A percentile compares a stretch with the other conserved stretches of the same genome.
phyloP scores from a whole-genome alignment of 768 basidiomycete genomes.

The Lactarius deliciosus region DNA sequence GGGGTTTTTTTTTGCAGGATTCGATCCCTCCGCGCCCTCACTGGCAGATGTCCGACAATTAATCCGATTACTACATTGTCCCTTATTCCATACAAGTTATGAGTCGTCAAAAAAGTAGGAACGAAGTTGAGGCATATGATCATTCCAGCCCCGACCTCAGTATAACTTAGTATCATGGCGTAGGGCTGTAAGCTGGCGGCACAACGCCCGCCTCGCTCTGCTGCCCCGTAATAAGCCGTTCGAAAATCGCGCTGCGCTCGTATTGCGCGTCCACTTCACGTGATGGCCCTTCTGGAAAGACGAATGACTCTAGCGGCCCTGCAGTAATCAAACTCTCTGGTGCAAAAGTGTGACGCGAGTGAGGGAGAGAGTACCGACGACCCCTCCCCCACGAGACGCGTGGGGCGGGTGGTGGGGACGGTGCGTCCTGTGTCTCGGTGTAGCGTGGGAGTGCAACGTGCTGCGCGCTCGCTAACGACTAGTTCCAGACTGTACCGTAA shows the following conservation, averaged over 20 bases:
- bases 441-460: conserved; percentile 17
- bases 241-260: conserved; percentile 50
- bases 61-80: background rate
- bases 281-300: conserved; percentile 6
- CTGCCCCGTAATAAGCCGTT: conserved; percentile 78
- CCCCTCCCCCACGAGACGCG: background rate
- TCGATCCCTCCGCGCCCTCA: background rate
- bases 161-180: background rate
- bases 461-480: conserved; percentile 22
- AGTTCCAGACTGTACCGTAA: background rate
- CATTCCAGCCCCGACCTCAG: background rate
- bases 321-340: background rate
- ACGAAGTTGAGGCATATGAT: background rate
- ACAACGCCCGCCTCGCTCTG: conserved; percentile 79
- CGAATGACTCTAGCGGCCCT: background rate
- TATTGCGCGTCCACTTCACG: conserved; percentile 42
- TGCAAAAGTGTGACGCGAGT: background rate
- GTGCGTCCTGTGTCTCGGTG: conserved; percentile 7
- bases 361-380: background rate
- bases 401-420: background rate
- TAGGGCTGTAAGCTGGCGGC: conserved; percentile 67
- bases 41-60: background rate
- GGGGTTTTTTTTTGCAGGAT: background rate
- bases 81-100: background rate
- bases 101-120: background rate